A percentile compares a stretch with the other conserved stretches of the same genome.
Conservation (phyloP, 2,329 filamentous ascomycete species). For the Ilyonectria robusta region DNA sequence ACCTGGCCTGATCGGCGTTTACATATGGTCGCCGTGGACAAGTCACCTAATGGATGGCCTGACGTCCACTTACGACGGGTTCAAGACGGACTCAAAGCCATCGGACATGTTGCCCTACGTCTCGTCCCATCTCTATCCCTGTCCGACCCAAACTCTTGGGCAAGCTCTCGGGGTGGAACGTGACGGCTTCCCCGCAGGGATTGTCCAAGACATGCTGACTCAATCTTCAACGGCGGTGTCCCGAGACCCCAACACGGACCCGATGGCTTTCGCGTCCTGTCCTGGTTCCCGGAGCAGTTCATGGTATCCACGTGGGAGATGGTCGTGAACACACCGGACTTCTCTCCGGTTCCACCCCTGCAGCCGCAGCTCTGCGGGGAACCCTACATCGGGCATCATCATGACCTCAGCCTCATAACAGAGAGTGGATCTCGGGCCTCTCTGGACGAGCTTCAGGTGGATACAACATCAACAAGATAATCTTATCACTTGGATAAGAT, state of each 20-base stretch:
- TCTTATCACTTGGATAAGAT: slow-evolving; percentile 19
- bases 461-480: slow-evolving; percentile 6
- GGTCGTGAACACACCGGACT: slow-evolving; percentile 28
- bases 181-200: slow-evolving; percentile 12
- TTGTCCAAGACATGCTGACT: slow-evolving; percentile 1
- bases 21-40: slow-evolving; percentile 6
- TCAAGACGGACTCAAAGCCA: neutral
- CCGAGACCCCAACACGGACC: neutral
- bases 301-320: slow-evolving; percentile 1
- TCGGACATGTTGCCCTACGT: slow-evolving; percentile 21
- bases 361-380: slow-evolving; percentile 35
- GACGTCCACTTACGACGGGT: slow-evolving; percentile 7
- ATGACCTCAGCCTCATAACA: slow-evolving; percentile 6
- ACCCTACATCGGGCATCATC: slow-evolving; percentile 2
- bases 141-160: neutral
- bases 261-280: neutral
- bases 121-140: neutral
- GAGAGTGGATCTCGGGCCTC: slow-evolving; percentile 33
- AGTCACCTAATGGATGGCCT: slow-evolving; percentile 8
- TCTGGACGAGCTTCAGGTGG: slow-evolving; percentile 18
- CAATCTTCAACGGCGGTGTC: slow-evolving; percentile 12
- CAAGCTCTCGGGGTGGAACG: neutral
- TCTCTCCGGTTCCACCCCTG: slow-evolving; percentile 37
- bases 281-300: neutral
- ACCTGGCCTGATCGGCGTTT: slow-evolving; percentile 3